A percentile compares a stretch with the other conserved stretches of the same genome.
These are phyloP conservation scores for Fraxinus sp. DNA, from an alignment of 305 asterid genomes.

Conservation along the genomic window DNA sequence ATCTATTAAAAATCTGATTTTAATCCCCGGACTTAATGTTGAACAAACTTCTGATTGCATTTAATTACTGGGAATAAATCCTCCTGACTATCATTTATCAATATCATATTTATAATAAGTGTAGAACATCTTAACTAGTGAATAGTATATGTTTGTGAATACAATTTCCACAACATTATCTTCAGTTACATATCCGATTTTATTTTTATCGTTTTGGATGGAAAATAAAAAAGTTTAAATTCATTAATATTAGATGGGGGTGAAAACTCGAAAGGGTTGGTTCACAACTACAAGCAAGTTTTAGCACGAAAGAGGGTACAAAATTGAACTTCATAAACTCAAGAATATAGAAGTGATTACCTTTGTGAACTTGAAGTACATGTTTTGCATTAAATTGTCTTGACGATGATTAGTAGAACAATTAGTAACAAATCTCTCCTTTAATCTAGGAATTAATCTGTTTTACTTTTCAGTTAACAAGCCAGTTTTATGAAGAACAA, in stretches of 20 bases:
- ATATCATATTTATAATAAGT: neutral
- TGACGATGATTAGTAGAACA: neutral
- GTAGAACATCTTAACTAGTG: neutral
- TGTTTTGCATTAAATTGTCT: neutral
- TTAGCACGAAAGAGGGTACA: neutral
- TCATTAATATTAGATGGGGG: neutral
- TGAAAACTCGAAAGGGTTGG: neutral
- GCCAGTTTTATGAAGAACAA: neutral
- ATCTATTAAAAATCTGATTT: too few species aligned
- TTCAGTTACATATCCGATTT: neutral
- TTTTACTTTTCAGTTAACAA: neutral
- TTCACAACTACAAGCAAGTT: neutral
- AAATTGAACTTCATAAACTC: neutral
- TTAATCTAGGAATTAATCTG: neutral
- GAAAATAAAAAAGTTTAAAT: neutral
- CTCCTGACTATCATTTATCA: neutral
- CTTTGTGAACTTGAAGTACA: neutral
- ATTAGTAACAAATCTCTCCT: neutral
- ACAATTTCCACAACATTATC: neutral
- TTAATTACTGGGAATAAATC: neutral
- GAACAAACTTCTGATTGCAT: neutral
- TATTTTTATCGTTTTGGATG: neutral
- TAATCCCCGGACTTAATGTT: neutral
- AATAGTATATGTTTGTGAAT: neutral
- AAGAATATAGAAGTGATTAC: neutral